A percentile compares a stretch with the other conserved stretches of the same genome.
Evolutionary conservation across 805 yeast species (phyloP).

Genomic region (Candida ficus): DNA sequence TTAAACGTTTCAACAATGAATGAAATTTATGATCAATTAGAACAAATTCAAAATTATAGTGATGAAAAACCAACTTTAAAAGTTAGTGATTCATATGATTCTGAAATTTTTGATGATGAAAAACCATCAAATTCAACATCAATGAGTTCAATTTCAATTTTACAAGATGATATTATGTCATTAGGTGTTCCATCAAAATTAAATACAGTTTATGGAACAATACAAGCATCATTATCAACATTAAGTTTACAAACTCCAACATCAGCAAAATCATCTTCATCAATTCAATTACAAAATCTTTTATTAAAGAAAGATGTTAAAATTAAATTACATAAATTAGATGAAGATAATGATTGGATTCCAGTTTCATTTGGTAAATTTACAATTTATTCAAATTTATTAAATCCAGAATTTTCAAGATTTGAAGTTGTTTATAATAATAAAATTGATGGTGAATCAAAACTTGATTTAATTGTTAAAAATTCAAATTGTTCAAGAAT

Average conservation of each 20-base stretch:
- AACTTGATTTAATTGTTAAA: constrained; percentile 9
- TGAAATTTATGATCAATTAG: constrained; percentile 13
- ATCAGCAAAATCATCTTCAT: constrained; percentile 1
- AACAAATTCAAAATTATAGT: constrained; percentile 3
- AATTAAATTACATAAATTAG: constrained; percentile 21
- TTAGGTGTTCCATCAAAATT: constrained; percentile 4
- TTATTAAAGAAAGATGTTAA: constrained; percentile 18
- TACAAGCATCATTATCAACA: constrained; percentile 10
- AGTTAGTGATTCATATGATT: constrained; percentile 5
- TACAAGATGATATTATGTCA: constrained; percentile 5
- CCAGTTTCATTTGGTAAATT: constrained; percentile 22
- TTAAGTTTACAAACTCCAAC: constrained; percentile 10
- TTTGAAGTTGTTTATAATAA: constrained; percentile 13
- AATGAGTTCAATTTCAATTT: constrained; percentile 18
- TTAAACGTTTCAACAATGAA: constrained; percentile 12
- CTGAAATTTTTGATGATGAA: constrained; percentile 14
- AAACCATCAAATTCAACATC: constrained; percentile 22
- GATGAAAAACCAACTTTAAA: not conserved
- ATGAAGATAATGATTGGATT: constrained; percentile 22
- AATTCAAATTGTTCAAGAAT: constrained; percentile 16
- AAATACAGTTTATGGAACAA: constrained; percentile 3
- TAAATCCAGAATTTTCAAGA: constrained; percentile 19
- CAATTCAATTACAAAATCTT: constrained; percentile 11
- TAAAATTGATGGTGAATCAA: not conserved
- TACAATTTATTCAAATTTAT: constrained; percentile 15